Base-by-base conservation (phyloP, 2,329 filamentous ascomycete species). In the Metarhizium brunneum region DNA sequence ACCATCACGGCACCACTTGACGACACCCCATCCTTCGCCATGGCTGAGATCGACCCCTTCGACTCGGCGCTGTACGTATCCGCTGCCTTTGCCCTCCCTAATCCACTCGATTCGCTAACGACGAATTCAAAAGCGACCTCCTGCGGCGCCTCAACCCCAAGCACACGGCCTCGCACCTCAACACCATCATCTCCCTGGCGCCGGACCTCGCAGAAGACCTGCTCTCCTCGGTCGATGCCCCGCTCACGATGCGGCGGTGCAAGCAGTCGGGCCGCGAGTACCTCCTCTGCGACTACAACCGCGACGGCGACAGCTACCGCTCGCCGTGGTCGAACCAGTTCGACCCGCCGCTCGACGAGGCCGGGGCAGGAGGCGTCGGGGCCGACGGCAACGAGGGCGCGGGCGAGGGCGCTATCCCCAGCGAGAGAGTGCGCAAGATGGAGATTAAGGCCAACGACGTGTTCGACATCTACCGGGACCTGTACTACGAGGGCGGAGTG, bases 291-390 rank as follows among this genome's bases (percentile, higher is more conserved):
- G 94, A 99, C 81, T 99, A 99, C 82, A 99, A 99, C 81, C 92
- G 94, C 61, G 94, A 99, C 74, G 94, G 94, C 60, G 92, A 96
- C 76, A 95, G 88, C 74, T 96, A 96, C 81, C 88, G 94, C 60
- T 95, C 90, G 62, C 94, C 94, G n/a, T 99, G 94, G 94, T 94
- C 87, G 75, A 97, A 97, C 75, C 88, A 96, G 73, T 99, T 99
- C 72, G 91, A 97, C 70, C 94, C 92, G 18, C 88, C 91, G 14
- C 81, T 96, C 58, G 86, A 88, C 61, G 81, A 81, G 61, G 80
- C 79, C 52, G 82, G 83, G 16, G 68, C 69, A 0, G 78, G 78
- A 30, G 80, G 77, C 32, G 74, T 79, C 3, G 76, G 78, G 8
- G 73, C 75, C 1, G 78, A 73, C 13, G 78, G 76, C n/a, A 82